Evolutionary conservation across 139 green algal genomes (phyloP), one percentile per base, ranked within the genome.

Genomic region (Zygnema cylindricum): DNA sequence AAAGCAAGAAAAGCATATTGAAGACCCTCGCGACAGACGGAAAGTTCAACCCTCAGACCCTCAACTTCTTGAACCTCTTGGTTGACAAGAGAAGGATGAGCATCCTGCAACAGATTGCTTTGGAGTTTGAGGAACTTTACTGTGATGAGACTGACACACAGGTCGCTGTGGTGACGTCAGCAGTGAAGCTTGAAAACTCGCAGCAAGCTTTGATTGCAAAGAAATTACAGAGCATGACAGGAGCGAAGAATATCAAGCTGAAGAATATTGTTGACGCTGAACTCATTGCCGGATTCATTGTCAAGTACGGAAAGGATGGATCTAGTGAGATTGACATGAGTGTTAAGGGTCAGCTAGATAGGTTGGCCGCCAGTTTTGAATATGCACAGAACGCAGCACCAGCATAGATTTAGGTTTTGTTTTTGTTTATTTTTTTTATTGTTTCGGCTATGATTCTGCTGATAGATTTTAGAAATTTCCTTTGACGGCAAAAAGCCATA

Each of bases 121-220:
- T 95, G 40, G 90, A 85, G n/a, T 99, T 99, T 88, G 96, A 99
- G 94, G 92, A 92, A 43, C 86, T 95, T 79, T 99, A 99, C 95
- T 99, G 96, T 94, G 83, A 94, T 43, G 86, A 98, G 40, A 99
- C 97, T 16, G 97, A 99, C 90, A 99, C 97, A 40, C 95, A 98
- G 96, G 95, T 99, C 23, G 97, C 97, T 2, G 95, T 93, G 21
- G 92, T 99, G 73, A 95, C 95, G 38, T 98, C 95, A 33, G 97
- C 98, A 1, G 95, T 98, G 2, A 96, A 98, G 95, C 95, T 99
- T 76, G 97, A 99, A 93, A 96, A 99, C 94, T 97, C 98, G 93
- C 96, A 99, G 94, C 97, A 99, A 93, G 99, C 98, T 93, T 93
- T 99, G 83, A 99, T 99, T 90, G 98, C 97, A 89, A 98, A 99